Conservation (phyloP, 257 asterid species). For the Misopates orontium region DNA sequence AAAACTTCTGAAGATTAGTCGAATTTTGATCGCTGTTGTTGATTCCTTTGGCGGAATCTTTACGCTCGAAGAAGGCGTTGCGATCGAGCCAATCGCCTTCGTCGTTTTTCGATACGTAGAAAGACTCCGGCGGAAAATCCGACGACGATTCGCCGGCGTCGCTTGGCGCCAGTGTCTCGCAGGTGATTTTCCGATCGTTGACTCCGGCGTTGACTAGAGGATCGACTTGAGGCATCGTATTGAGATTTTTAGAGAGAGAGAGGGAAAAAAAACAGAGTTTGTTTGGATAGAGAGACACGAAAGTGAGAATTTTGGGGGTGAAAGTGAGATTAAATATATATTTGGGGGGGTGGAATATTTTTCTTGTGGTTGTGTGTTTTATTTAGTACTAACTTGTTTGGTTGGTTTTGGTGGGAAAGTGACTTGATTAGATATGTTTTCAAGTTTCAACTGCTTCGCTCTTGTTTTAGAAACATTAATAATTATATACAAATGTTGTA, state of each 20-base stretch:
- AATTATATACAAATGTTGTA: no score
- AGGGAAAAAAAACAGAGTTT: neutral
- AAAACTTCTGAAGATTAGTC: conserved; percentile 44
- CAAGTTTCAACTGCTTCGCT: conserved; percentile 19
- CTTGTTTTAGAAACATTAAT: conserved; percentile 11
- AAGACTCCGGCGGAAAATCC: conserved; percentile 55
- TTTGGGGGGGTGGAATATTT: no score
- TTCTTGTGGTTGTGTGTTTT: no score
- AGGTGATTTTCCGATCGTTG: conserved; percentile 25
- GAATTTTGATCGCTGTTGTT: conserved; percentile 27
- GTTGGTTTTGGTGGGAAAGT: neutral
- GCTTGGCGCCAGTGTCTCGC: conserved; percentile 27
- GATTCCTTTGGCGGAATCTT: conserved; percentile 67
- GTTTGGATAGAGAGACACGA: no score
- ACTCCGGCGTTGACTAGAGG: conserved; percentile 48
- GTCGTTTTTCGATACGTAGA: conserved; percentile 65
- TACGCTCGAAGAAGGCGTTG: conserved; percentile 60
- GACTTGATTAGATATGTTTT: no score
- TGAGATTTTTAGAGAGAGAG: conserved; percentile 12
- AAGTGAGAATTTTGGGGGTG: no score
- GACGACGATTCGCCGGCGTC: conserved; percentile 28
- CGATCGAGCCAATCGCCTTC: conserved; percentile 72
- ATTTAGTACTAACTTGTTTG: no score
- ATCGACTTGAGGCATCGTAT: conserved; percentile 61
- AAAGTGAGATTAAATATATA: neutral